These are phyloP conservation scores for Neostapfia colusana DNA, from an alignment of 176 grass and related monocot genomes.

Conservation along the genomic window DNA sequence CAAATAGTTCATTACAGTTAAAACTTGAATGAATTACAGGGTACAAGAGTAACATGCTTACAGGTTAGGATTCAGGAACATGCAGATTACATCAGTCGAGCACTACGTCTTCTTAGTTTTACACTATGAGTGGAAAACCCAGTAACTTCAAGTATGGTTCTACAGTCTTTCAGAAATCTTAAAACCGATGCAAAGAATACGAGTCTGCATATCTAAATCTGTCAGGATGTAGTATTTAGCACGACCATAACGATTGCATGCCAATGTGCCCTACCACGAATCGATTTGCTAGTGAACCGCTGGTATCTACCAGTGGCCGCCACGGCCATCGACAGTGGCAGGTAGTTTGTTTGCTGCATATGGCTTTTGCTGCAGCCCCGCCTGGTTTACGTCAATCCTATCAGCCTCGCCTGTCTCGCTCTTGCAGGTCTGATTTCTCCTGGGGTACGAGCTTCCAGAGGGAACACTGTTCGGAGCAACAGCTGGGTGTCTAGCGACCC, in stretches of 20 bases:
- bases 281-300: background rate
- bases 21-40: background rate
- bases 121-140: no score
- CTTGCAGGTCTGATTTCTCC: slow-evolving; percentile 82
- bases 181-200: no score
- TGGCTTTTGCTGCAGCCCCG: slow-evolving; percentile 52
- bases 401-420: slow-evolving; percentile 64
- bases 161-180: background rate
- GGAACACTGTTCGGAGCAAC: slow-evolving; percentile 53
- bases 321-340: slow-evolving; percentile 57
- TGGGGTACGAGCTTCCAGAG: slow-evolving; percentile 60
- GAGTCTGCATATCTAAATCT: slow-evolving; percentile 33
- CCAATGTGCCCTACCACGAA: background rate
- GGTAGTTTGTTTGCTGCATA: slow-evolving; percentile 61
- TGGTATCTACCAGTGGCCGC: slow-evolving; percentile 64
- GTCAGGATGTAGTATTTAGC: slow-evolving; percentile 28
- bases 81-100: slow-evolving; percentile 23
- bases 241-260: slow-evolving; percentile 12
- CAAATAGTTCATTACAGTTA: slow-evolving; percentile 8
- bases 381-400: slow-evolving; percentile 51
- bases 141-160: background rate
- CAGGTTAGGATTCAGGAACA: slow-evolving; percentile 3
- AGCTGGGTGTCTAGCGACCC: slow-evolving; percentile 44
- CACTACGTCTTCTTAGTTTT: no score
- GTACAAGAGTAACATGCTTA: slow-evolving; percentile 3